A percentile compares a stretch with the other conserved stretches of the same genome.
These are phyloP conservation scores for Lophium mytilinum DNA, from an alignment of 495 filamentous ascomycete species.

Conservation along the genomic window DNA sequence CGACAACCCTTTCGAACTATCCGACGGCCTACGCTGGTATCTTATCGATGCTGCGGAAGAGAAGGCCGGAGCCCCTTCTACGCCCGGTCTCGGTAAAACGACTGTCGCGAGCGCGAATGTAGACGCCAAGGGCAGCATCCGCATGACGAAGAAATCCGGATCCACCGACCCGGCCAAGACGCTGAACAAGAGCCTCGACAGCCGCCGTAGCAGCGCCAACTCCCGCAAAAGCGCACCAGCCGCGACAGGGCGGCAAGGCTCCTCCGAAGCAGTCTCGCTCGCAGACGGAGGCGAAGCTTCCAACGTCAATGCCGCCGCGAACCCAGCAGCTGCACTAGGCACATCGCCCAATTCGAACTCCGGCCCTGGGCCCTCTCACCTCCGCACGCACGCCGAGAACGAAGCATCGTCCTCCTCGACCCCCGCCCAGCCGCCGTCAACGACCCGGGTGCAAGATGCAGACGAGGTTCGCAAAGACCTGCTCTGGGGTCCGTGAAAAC, in stretches of 20 bases:
- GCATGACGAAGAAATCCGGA: constrained; percentile 47
- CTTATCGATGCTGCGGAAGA: constrained; percentile 89
- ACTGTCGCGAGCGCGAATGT: constrained; percentile 86
- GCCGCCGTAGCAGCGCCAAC: constrained; percentile 76
- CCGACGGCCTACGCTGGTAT: constrained; percentile 93
- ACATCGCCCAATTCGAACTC: neutral
- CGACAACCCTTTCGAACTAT: constrained; percentile 95
- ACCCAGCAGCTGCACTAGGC: neutral
- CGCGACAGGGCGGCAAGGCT: constrained; percentile 22
- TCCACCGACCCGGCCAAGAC: constrained; percentile 69
- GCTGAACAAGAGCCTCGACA: constrained; percentile 79
- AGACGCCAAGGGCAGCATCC: constrained; percentile 68
- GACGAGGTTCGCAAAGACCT: constrained; percentile 37
- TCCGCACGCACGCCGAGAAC: neutral
- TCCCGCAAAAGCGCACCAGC: constrained; percentile 48
- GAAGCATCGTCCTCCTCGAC: neutral
- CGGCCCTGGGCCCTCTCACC: neutral
- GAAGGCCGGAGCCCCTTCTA: constrained; percentile 87
- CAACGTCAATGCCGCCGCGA: constrained; percentile 1
- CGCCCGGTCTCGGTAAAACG: constrained; percentile 77
- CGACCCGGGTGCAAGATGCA: constrained; percentile 6
- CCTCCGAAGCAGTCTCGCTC: constrained; percentile 16
- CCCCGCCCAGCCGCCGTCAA: constrained; percentile 8
- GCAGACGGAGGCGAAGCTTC: constrained; percentile 4
- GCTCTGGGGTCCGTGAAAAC: constrained; percentile 32